phyloP scores from a whole-genome alignment of 495 filamentous ascomycete genomes.

The Geoglossum glabrum region DNA sequence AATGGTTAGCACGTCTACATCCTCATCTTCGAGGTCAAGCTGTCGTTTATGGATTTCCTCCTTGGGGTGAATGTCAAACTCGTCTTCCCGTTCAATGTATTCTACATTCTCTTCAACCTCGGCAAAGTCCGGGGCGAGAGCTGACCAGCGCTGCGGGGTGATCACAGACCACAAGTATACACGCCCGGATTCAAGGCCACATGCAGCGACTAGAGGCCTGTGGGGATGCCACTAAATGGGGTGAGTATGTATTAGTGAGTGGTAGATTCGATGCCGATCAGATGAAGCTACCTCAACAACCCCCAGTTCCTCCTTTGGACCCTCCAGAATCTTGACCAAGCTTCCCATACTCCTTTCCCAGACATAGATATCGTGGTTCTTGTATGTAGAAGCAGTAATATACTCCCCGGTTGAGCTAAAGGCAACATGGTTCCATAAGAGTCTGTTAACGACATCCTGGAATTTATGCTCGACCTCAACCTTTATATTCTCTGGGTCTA shows the following conservation, averaged over 20 bases:
- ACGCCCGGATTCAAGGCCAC: conserved; percentile 70
- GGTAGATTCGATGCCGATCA: neutral
- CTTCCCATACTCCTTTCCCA: conserved; percentile 93
- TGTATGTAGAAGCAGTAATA: conserved; percentile 80
- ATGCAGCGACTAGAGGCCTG: conserved; percentile 71
- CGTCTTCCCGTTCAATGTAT: conserved; percentile 86
- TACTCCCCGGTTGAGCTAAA: conserved; percentile 88
- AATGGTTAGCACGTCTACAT: conserved; percentile 67
- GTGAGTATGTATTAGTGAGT: neutral
- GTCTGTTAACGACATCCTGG: conserved; percentile 85
- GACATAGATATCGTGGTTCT: conserved; percentile 95
- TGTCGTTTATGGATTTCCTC: conserved; percentile 86
- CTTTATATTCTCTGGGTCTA: conserved; percentile 51
- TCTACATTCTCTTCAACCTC: conserved; percentile 98
- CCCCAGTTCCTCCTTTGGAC: conserved; percentile 82
- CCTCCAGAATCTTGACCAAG: conserved; percentile 87
- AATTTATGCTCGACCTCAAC: conserved; percentile 94
- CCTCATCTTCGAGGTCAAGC: conserved; percentile 73
- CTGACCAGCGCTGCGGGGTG: conserved; percentile 87
- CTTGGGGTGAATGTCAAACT: conserved; percentile 92
- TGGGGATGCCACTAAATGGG: conserved; percentile 58
- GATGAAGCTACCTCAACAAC: conserved; percentile 41
- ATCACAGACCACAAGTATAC: conserved; percentile 89
- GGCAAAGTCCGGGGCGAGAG: conserved; percentile 85
- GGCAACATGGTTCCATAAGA: conserved; percentile 88